A percentile compares a stretch with the other conserved stretches of the same genome.
Evolutionary conservation across 352 stramenopile genomes (phyloP).

Genomic region (Phytophthora capsici): DNA sequence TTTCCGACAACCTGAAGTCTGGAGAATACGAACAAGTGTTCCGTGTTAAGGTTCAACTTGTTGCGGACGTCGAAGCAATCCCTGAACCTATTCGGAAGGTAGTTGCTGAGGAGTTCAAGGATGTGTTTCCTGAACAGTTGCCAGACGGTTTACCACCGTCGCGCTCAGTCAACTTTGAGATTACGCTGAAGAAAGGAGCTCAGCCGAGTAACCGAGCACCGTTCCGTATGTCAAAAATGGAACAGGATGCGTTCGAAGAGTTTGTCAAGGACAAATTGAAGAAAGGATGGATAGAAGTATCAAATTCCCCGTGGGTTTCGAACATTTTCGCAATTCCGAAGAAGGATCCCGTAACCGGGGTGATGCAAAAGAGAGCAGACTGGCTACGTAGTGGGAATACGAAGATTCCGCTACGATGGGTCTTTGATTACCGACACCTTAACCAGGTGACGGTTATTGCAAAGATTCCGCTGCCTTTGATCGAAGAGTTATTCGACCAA

Average conservation of each 20-base stretch:
- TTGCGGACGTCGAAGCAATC: neutral
- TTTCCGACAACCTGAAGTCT: neutral
- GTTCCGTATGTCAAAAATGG: conserved; percentile 20
- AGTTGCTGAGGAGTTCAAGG: conserved; percentile 5
- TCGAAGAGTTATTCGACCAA: conserved; percentile 28
- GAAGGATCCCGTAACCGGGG: neutral
- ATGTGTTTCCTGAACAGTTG: conserved; percentile 20
- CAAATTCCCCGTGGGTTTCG: neutral
- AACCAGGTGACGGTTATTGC: conserved; percentile 17
- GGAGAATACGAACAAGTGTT: conserved; percentile 12
- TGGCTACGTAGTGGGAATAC: conserved; percentile 20
- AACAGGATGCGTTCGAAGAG: conserved; percentile 13
- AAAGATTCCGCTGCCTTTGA: conserved; percentile 21
- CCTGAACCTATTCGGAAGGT: conserved; percentile 9
- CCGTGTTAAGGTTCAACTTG: conserved; percentile 3
- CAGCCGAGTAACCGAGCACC: conserved; percentile 7
- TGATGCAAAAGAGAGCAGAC: conserved; percentile 2
- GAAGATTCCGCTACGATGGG: conserved; percentile 14
- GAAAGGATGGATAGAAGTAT: conserved; percentile 14
- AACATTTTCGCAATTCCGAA: neutral
- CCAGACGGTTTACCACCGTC: conserved; percentile 15
- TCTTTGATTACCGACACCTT: conserved; percentile 20
- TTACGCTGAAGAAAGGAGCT: conserved; percentile 18
- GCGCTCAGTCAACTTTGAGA: conserved; percentile 18
- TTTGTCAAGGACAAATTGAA: conserved; percentile 23